phyloP scores from a whole-genome alignment of 768 basidiomycete genomes.

The Cubamyces lactineus region DNA sequence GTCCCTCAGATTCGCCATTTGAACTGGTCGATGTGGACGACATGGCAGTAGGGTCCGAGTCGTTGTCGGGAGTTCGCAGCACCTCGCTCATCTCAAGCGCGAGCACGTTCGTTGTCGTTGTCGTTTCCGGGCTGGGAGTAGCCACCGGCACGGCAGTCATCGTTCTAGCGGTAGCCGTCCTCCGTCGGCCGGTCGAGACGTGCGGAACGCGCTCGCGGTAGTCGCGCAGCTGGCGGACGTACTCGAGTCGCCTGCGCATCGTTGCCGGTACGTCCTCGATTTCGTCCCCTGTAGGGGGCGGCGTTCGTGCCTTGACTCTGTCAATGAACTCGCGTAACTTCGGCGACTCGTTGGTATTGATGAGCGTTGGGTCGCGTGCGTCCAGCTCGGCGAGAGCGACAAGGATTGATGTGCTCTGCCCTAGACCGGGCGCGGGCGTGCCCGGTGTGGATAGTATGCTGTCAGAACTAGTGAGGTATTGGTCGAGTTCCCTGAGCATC shows the following conservation, averaged over 20 bases:
- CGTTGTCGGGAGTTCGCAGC: too few species aligned
- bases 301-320: background rate
- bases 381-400: conserved; percentile 13
- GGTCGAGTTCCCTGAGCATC: conserved; percentile 11
- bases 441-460: background rate
- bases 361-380: conserved; percentile 1
- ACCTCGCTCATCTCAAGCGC: too few species aligned
- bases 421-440: background rate
- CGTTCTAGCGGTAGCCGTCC: background rate
- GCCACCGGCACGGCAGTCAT: too few species aligned
- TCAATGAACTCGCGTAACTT: conserved; percentile 2
- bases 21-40: too few species aligned
- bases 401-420: conserved; percentile 12
- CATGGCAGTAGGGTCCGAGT: too few species aligned
- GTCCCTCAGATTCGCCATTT: too few species aligned
- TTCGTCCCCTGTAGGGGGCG: background rate
- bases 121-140: too few species aligned
- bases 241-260: conserved; percentile 4
- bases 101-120: too few species aligned
- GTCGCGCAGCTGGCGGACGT: conserved; percentile 8
- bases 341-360: background rate
- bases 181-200: background rate
- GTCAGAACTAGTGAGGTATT: background rate
- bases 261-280: background rate
- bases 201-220: background rate